A percentile compares a stretch with the other conserved stretches of the same genome.
phyloP scores from a whole-genome alignment of 1,284 basidiomycete species.

The Melampsora occidentalis region DNA sequence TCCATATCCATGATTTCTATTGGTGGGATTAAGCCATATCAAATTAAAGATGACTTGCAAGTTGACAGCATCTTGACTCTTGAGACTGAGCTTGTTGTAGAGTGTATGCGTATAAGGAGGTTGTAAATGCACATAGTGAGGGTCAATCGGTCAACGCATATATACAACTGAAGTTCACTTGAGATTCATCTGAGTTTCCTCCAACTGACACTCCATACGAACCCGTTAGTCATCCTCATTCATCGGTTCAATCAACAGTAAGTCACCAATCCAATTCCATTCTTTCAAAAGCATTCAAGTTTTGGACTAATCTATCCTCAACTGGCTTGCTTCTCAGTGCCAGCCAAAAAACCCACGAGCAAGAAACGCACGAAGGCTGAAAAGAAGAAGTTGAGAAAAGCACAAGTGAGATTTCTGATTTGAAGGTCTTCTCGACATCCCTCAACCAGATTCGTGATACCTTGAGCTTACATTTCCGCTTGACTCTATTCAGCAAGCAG shows the following conservation, averaged over 20 bases:
- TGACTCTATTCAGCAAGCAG: conserved; percentile 30
- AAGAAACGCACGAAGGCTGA: conserved; percentile 44
- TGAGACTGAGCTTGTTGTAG: no score
- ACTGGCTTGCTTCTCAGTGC: conserved; percentile 18
- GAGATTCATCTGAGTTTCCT: no score
- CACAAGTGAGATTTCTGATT: conserved; percentile 20
- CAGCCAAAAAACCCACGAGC: conserved; percentile 39
- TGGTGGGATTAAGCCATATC: no score
- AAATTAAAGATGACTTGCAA: no score
- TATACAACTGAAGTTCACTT: no score
- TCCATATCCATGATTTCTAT: no score
- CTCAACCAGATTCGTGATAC: neutral
- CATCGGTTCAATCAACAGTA: neutral
- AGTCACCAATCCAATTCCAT: neutral
- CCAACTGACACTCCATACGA: no score
- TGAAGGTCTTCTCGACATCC: neutral
- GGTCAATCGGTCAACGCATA: no score
- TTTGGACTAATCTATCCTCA: neutral
- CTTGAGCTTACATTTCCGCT: neutral
- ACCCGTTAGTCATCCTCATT: neutral
- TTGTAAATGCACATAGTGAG: no score
- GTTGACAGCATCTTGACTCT: no score
- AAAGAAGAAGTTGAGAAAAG: conserved; percentile 43
- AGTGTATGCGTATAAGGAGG: no score
- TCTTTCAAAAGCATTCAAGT: neutral